phyloP scores from a whole-genome alignment of 1,284 basidiomycete genomes.

The Sphaerobolus stellatus region DNA sequence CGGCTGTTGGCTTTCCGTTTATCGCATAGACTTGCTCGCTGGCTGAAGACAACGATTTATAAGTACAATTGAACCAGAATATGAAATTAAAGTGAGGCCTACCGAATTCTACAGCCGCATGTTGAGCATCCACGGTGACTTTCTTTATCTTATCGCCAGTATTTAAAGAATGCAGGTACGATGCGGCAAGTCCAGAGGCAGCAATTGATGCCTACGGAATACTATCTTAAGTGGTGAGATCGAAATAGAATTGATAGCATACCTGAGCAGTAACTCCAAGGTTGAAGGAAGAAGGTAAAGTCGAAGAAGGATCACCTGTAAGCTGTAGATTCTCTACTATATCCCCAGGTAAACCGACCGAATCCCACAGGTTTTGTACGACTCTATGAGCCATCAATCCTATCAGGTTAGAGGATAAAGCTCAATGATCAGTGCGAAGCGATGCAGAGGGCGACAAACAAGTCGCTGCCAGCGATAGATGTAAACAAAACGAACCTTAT shows the following conservation, averaged over 20 bases:
- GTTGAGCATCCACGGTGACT: slow-evolving; percentile 53
- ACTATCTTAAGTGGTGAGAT: background rate
- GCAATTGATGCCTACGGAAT: slow-evolving; percentile 51
- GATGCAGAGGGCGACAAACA: no score
- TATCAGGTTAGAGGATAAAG: no score
- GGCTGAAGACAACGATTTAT: slow-evolving; percentile 31
- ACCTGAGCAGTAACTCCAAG: slow-evolving; percentile 53
- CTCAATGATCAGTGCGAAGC: no score
- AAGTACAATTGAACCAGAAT: background rate
- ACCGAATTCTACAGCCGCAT: slow-evolving; percentile 61
- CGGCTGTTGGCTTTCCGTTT: slow-evolving; percentile 37
- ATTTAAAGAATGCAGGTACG: slow-evolving; percentile 48
- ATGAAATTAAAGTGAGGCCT: slow-evolving; percentile 24
- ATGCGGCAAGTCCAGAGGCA: slow-evolving; percentile 52
- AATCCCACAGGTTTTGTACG: slow-evolving; percentile 5
- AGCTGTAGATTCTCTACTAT: slow-evolving; percentile 38
- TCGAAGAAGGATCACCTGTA: slow-evolving; percentile 38
- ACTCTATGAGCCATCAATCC: background rate
- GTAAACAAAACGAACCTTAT: no score
- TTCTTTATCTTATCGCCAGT: slow-evolving; percentile 44
- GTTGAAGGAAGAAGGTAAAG: slow-evolving; percentile 50
- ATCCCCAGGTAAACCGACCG: slow-evolving; percentile 34
- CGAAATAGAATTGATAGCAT: slow-evolving; percentile 16
- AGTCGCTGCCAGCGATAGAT: no score
- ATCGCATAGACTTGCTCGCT: slow-evolving; percentile 52